Evolutionary conservation across 2,329 filamentous ascomycete genomes (phyloP), one percentile per base, ranked within the genome.

Genomic region (Aspergillus sergii): DNA sequence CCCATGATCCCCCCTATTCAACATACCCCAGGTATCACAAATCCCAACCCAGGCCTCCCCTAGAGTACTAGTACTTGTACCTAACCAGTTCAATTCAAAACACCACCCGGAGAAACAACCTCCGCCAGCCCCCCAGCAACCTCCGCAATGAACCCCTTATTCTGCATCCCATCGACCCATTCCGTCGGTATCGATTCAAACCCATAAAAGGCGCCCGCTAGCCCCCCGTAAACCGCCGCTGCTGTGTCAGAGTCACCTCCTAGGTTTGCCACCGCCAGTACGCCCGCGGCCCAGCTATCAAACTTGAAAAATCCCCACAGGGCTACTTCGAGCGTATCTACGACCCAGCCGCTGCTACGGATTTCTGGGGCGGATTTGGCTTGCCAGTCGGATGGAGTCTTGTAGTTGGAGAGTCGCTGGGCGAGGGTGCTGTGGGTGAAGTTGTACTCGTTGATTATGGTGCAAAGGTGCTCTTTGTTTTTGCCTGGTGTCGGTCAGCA

Each of bases 231-330:
- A 41, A 82, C 75, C 2, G 80, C 80, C 19, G 76, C 80, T 12
- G 79, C 78, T 1, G 79, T 81, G 69, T 83, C 81, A 12, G 80
- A 76, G 70, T 82, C 80, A 58, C 78, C 73, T 1, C 79, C 79
- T 28, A 80, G 62, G 71, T 82, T 82, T 0, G 81, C 79, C 1
- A 76, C 77, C 50, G 71, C 75, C 39, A 80, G 60, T 4, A 75
- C 79, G 0, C 80, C 79, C 8, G 77, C 72, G 34, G 72, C 70
- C 66, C 79, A 81, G 6, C 64, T 71, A 9, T 73, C 69, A 30
- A 74, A 78, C 48, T 69, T 75, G 68, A 80, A 82, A 60, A 82
- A 79, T 2, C 70, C 75, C 80, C 80, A 82, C 19, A 81, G 63
- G 0, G 79, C 78, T 4, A 75, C 77, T 53, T 82, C 77, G 2